Conservation (phyloP, 2,329 filamentous ascomycete species). For the Hymenoscyphus scutula region DNA sequence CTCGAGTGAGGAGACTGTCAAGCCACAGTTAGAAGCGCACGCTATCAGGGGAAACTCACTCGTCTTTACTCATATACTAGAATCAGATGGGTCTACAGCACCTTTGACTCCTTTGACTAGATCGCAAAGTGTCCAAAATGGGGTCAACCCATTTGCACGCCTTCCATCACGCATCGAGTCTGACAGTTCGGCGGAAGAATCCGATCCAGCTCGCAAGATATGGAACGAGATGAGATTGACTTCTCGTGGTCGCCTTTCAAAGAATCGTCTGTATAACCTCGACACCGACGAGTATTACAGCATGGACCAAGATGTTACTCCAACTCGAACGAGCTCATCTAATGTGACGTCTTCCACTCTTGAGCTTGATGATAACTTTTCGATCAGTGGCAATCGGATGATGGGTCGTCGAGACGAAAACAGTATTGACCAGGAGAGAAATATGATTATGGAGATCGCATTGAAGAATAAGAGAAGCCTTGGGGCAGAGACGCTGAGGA, state of each 20-base stretch:
- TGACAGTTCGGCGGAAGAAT: constrained; percentile 17
- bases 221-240: constrained; percentile 34
- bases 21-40: constrained; percentile 15
- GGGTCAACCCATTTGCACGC: constrained; percentile 6
- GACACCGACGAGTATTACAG: constrained; percentile 27
- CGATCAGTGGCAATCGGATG: neutral
- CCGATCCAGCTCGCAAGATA: constrained; percentile 35
- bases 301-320: constrained; percentile 19
- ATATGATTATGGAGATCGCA: constrained; percentile 25
- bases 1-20: constrained; percentile 25
- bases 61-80: constrained; percentile 5
- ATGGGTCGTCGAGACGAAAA: neutral
- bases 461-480: constrained; percentile 30
- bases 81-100: neutral
- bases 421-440: constrained; percentile 21
- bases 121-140: constrained; percentile 2
- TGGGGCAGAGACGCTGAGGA: constrained; percentile 27
- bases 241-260: constrained; percentile 26
- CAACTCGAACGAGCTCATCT: constrained; percentile 18
- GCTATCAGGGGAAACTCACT: constrained; percentile 1
- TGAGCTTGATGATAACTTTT: constrained; percentile 7
- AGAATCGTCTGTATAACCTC: constrained; percentile 22
- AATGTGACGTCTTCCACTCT: constrained; percentile 12
- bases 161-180: constrained; percentile 1
- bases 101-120: constrained; percentile 5